Base-by-base conservation (phyloP, 2,329 filamentous ascomycete species). In the Aspergillus sp. region DNA sequence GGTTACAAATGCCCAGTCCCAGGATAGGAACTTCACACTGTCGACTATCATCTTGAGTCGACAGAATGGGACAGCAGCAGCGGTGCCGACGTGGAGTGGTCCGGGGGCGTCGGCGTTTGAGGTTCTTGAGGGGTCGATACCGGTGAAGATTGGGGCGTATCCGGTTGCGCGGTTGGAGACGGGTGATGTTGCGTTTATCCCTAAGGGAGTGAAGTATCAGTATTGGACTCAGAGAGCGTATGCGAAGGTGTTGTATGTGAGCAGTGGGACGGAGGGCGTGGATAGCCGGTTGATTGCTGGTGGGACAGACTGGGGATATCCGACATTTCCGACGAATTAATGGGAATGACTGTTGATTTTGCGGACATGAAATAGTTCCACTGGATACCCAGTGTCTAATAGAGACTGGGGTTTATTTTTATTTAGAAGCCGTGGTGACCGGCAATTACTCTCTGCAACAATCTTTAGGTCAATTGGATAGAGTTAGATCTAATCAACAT, bases 41-140 rank as follows among this genome's bases (percentile, higher is more conserved):
- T 75, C 77, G 0, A 79, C 77, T 1, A 75, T 81, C 44, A 76
- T 73, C 6, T 58, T 81, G 35, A 73, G 69, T 12, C 46, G 46
- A 2, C 45, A 27, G 45, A 14, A 47, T 14, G 27, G 9, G 2
- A 31, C 27, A 11, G 15, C 44, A n/a, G 66, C 64, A 4, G 64
- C 63, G 6, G 61, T 66, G 0, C 61, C 66, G 5, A 62, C 61
- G 0, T 71, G 67, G 50, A 63, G 46, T 0, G 64, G 74, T 17
- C 39, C 62, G 0, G 69, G 72, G 1, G 74, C 75, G 57, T 67
- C 69, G 7, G 75, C 73, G 6, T 73, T 77, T 21, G 70, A 77
- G 51, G 67, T 77, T n/a, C 57, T 76, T 12, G 73, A 78, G 43
- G 76, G 75, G 12, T 59, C 70, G 6, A 57, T 78, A 9, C 65